These are phyloP conservation scores for Penicillium chermesinum DNA, from an alignment of 495 filamentous ascomycete genomes.

Conservation along the genomic window DNA sequence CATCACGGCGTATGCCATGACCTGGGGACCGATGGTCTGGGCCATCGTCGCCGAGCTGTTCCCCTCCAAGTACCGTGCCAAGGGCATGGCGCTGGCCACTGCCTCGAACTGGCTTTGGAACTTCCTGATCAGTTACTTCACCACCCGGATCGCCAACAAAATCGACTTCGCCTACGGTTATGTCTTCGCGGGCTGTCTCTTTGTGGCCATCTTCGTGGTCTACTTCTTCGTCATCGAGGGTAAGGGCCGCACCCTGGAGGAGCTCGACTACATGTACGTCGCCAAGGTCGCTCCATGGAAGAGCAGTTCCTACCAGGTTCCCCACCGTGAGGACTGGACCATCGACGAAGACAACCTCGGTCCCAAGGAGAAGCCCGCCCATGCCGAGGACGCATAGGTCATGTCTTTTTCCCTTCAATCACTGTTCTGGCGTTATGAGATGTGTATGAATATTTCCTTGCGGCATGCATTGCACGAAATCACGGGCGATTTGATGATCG, in stretches of 20 bases:
- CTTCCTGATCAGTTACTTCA: conserved; percentile 76
- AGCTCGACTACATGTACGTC: conserved; percentile 79
- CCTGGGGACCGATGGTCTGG: conserved; percentile 82
- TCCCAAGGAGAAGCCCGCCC: conserved; percentile 24
- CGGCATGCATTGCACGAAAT: conserved; percentile 3
- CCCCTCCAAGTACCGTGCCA: conserved; percentile 66
- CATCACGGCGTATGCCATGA: conserved; percentile 49
- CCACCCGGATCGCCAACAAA: conserved; percentile 59
- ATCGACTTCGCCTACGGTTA: conserved; percentile 73
- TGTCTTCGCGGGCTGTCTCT: conserved; percentile 66
- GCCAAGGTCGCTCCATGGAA: conserved; percentile 58
- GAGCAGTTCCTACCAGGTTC: conserved; percentile 43
- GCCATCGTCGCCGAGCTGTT: conserved; percentile 74
- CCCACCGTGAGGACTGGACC: conserved; percentile 15
- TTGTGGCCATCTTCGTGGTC: conserved; percentile 53
- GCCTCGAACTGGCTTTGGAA: conserved; percentile 84
- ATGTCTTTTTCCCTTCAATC: conserved; percentile 3
- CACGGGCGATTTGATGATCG: not conserved
- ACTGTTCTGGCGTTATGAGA: conserved; percentile 1
- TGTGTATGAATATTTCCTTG: not conserved
- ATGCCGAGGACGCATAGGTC: conserved; percentile 30
- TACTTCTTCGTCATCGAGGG: conserved; percentile 73
- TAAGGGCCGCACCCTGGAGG: conserved; percentile 59
- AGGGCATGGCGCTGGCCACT: conserved; percentile 68
- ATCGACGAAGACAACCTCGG: conserved; percentile 9